phyloP scores from a whole-genome alignment of 176 grass and related monocot genomes.

The Chrysopogon serrulatus region DNA sequence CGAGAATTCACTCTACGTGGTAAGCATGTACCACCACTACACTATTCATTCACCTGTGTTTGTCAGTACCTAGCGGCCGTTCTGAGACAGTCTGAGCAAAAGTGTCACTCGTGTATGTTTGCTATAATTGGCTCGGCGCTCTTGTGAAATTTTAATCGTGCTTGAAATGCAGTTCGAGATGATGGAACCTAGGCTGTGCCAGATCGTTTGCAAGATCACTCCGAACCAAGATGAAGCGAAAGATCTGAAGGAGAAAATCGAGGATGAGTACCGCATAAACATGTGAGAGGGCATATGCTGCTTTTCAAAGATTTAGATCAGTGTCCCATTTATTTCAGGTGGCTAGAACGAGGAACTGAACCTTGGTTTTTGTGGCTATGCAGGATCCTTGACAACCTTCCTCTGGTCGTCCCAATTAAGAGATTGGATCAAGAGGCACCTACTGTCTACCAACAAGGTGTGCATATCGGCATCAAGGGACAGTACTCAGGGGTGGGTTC shows the following conservation, averaged over 20 bases:
- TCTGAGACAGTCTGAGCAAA: background rate
- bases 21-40: background rate
- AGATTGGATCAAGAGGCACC: slow-evolving; percentile 56
- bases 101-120: background rate
- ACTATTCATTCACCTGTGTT: background rate
- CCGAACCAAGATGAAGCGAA: slow-evolving; percentile 46
- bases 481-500: slow-evolving; percentile 63
- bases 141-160: background rate
- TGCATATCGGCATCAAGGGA: slow-evolving; percentile 82
- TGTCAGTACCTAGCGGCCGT: background rate
- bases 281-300: slow-evolving; percentile 45
- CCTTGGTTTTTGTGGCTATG: background rate
- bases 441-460: slow-evolving; percentile 63
- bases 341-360: background rate
- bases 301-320: background rate
- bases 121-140: background rate
- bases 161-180: slow-evolving; percentile 71
- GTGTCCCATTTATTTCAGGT: background rate
- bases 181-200: slow-evolving; percentile 79
- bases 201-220: slow-evolving; percentile 64
- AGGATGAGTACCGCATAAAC: slow-evolving; percentile 80
- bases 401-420: slow-evolving; percentile 64
- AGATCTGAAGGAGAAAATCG: slow-evolving; percentile 79
- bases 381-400: slow-evolving; percentile 96
- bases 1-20: slow-evolving; percentile 77